phyloP scores from a whole-genome alignment of 2,329 filamentous ascomycete species.

The Rhexocercosporidium sp. region DNA sequence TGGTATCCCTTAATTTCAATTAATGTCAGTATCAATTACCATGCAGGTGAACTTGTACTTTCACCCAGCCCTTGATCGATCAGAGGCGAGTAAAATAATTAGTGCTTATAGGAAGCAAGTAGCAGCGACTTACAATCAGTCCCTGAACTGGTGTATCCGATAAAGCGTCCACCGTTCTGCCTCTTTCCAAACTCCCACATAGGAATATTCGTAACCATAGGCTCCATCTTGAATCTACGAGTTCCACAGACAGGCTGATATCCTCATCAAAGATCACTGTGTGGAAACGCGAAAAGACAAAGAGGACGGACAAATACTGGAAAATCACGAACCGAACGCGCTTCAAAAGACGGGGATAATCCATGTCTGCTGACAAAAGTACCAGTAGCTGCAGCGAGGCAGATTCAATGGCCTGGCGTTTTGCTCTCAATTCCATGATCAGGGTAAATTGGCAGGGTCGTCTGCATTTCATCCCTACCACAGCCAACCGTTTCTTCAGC shows the following conservation, averaged over 20 bases:
- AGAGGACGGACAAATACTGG: background rate
- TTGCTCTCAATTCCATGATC: background rate
- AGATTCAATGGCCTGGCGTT: background rate
- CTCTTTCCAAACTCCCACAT: background rate
- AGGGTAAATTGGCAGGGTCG: background rate
- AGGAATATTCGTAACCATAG: background rate
- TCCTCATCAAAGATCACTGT: too few species aligned
- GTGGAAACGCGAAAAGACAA: too few species aligned
- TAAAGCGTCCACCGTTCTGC: background rate
- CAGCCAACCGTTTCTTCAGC: background rate
- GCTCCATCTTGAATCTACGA: background rate
- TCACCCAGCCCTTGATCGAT: too few species aligned
- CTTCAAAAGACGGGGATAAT: too few species aligned
- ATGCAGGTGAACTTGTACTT: too few species aligned
- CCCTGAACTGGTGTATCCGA: background rate
- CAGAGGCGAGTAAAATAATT: too few species aligned
- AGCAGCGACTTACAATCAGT: slow-evolving; percentile 1
- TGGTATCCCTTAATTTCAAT: background rate
- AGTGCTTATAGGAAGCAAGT: too few species aligned
- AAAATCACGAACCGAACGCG: too few species aligned
- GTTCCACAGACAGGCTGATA: too few species aligned
- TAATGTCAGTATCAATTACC: too few species aligned
- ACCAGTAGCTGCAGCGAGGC: background rate
- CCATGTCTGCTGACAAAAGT: background rate
- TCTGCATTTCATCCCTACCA: background rate